phyloP scores from a whole-genome alignment of 495 filamentous ascomycete species.

The Pyrenula massariospora region DNA sequence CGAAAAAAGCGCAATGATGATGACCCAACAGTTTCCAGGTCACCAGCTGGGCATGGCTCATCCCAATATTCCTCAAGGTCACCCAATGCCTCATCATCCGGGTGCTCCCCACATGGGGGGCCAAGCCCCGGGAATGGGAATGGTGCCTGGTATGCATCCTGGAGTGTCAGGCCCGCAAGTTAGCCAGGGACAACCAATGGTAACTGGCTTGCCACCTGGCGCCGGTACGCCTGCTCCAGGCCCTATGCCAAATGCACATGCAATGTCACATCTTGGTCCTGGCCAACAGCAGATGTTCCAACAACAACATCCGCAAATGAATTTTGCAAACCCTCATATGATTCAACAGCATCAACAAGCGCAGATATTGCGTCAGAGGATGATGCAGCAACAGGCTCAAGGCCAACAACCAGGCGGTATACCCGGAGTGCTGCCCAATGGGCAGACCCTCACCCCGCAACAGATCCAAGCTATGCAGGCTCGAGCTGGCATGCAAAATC shows the following conservation, averaged over 20 bases:
- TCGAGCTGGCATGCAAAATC: conserved; percentile 29
- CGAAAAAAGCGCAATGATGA: neutral
- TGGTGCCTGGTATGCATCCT: conserved; percentile 72
- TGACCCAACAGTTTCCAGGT: neutral
- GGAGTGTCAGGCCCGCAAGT: conserved; percentile 77
- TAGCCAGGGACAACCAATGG: conserved; percentile 64
- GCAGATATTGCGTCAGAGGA: conserved; percentile 24
- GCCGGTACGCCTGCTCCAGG: conserved; percentile 37
- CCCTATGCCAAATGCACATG: conserved; percentile 61
- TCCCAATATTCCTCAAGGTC: conserved; percentile 62
- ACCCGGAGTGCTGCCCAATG: conserved; percentile 45
- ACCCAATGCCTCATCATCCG: conserved; percentile 71
- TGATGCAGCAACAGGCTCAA: conserved; percentile 38
- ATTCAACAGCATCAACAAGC: conserved; percentile 16
- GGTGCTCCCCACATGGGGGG: conserved; percentile 44
- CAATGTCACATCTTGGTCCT: conserved; percentile 67
- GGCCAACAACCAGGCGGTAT: conserved; percentile 34
- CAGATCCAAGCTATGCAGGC: conserved; percentile 46
- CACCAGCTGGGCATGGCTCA: conserved; percentile 47
- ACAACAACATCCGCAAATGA: conserved; percentile 7
- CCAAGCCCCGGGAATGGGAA: conserved; percentile 50
- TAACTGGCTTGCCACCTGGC: conserved; percentile 72
- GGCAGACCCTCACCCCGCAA: conserved; percentile 40
- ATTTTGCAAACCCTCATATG: conserved; percentile 6
- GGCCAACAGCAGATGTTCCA: conserved; percentile 17